Base-by-base conservation (phyloP, 306 rosid species). In the Fragaria vesca region DNA sequence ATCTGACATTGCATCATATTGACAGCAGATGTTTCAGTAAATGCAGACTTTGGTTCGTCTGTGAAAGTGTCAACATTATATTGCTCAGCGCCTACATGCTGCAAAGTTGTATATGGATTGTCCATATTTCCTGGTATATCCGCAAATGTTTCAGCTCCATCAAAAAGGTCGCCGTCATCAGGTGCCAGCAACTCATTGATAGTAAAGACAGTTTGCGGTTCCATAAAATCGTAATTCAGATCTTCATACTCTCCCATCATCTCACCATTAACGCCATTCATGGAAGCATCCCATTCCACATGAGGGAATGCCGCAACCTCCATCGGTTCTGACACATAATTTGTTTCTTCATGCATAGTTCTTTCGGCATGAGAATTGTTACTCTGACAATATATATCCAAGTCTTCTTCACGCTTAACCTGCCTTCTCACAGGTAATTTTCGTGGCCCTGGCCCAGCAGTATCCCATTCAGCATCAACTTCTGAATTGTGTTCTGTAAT, bases 401-500 rank as follows among this genome's bases (percentile, higher is more conserved):
- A 76, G 68, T 89, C 99, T 66, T 86, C 97, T 74, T 88, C 97
- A 8, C 43, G 90, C 86, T 91, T 95, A 75, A 82, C 80, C 18
- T 87, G 88, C 88, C 99, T 85, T 81, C 99, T 84, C 71, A 96
- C 90, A 3, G 90, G 97, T 74, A 93, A 90, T 87, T 96, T 96
- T 73, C 76, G 89, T 21, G 82, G 97, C 78, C 86, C 91, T 38
- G 84, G 89, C 77, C 69, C 88, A 80, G 78, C 75, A 79, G 76
- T 24, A 75, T 86, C 89, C 97, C 91, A 85, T 66, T 89, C 92
- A 73, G 67, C 75, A 81, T 91, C 91, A 66, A 73, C 76, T 47
- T 89, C 91, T 40, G 81, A 46, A 65, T 77, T 81, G 76, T 86
- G 87, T 40, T 86, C 94, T 57, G 91, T 81, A 48, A 96, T 66